Percentiles rank a stretch among this genome's conserved stretches.
phyloP scores from a whole-genome alignment of 2,329 filamentous ascomycete species.

The Phyllosticta citribraziliensis region DNA sequence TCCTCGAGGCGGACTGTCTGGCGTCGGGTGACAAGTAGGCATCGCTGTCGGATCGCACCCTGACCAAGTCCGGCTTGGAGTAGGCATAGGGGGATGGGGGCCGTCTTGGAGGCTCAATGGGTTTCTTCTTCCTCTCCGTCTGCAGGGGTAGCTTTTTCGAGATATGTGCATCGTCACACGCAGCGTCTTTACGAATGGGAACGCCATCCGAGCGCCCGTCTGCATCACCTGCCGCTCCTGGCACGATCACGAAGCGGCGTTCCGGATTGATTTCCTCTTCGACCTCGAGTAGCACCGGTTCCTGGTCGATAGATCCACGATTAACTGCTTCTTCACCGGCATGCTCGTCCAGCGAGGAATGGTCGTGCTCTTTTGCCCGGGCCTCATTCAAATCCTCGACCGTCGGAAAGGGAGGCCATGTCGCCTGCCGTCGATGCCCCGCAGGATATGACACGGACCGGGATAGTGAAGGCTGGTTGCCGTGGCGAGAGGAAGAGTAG shows the following conservation, averaged over 20 bases:
- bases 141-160: slow-evolving; percentile 23
- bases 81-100: slow-evolving; percentile 38
- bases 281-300: slow-evolving; percentile 56
- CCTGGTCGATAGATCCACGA: slow-evolving; percentile 58
- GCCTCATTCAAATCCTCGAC: slow-evolving; percentile 57
- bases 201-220: not conserved
- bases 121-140: slow-evolving; percentile 28
- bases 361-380: slow-evolving; percentile 50
- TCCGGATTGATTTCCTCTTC: slow-evolving; percentile 44
- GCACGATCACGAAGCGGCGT: slow-evolving; percentile 54
- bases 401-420: slow-evolving; percentile 51
- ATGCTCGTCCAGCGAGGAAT: slow-evolving; percentile 17
- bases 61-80: slow-evolving; percentile 21
- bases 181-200: not conserved
- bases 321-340: slow-evolving; percentile 47
- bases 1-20: not conserved
- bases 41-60: slow-evolving; percentile 28
- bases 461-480: slow-evolving; percentile 4
- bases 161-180: slow-evolving; percentile 3
- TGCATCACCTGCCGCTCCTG: slow-evolving; percentile 18
- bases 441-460: slow-evolving; percentile 8
- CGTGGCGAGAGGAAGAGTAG: not conserved
- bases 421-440: slow-evolving; percentile 12
- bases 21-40: slow-evolving; percentile 25
- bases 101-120: slow-evolving; percentile 28